A percentile compares a stretch with the other conserved stretches of the same genome.
These are phyloP conservation scores for Phytophthora citricola DNA, from an alignment of 352 stramenopile species.

Conservation along the genomic window DNA sequence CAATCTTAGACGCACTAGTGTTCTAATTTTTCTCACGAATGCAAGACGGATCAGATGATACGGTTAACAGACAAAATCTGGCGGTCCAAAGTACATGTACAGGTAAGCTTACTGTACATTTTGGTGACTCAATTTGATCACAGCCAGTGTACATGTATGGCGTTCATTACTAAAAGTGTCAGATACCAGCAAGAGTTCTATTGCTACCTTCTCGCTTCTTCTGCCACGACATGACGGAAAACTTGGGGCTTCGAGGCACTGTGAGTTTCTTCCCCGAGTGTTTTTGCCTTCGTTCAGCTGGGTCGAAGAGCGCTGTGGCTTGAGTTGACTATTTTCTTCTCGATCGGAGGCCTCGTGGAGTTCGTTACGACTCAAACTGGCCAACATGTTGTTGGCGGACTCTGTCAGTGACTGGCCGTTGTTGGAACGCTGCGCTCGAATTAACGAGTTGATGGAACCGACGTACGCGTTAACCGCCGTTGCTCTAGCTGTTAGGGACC, in stretches of 20 bases:
- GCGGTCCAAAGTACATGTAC: no score
- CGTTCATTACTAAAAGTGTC: no score
- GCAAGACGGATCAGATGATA: no score
- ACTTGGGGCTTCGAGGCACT: slow-evolving; percentile 82
- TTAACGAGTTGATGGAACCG: slow-evolving; percentile 70
- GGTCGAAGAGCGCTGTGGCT: slow-evolving; percentile 23
- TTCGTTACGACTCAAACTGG: slow-evolving; percentile 33
- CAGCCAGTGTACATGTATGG: no score
- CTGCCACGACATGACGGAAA: slow-evolving; percentile 89
- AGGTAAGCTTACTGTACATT: no score
- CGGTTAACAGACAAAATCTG: no score
- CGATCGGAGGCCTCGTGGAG: slow-evolving; percentile 7
- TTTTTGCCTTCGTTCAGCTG: slow-evolving; percentile 4
- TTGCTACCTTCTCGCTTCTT: slow-evolving; percentile 50
- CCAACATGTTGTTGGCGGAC: slow-evolving; percentile 54
- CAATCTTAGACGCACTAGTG: no score
- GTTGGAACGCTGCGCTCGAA: slow-evolving; percentile 59
- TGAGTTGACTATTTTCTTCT: slow-evolving; percentile 35
- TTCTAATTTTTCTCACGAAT: no score
- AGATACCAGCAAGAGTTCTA: not conserved
- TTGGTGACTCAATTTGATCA: no score
- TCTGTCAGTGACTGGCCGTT: slow-evolving; percentile 59
- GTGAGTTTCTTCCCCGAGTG: slow-evolving; percentile 62
- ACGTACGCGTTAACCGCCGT: slow-evolving; percentile 43
- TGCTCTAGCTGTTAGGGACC: slow-evolving; percentile 23